A percentile compares a stretch with the other conserved stretches of the same genome.
Conservation (phyloP, 305 asterid genomes). For the Solanum hybrid region DNA sequence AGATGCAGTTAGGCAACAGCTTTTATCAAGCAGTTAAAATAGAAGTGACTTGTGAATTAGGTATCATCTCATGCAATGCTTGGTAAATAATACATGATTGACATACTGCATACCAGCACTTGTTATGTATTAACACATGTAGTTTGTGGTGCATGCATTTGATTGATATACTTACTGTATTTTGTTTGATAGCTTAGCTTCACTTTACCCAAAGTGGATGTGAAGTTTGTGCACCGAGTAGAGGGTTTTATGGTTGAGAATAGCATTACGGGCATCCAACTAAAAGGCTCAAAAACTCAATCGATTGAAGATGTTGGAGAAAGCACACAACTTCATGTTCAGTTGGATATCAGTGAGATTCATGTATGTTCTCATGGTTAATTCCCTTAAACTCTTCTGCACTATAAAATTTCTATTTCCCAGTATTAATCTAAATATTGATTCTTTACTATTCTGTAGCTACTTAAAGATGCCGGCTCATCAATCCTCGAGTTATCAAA, state of each 20-base stretch:
- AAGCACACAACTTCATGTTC: conserved; percentile 62
- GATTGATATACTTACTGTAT: conserved; percentile 11
- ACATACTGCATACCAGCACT: background rate
- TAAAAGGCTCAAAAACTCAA: conserved; percentile 64
- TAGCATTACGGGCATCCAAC: conserved; percentile 70
- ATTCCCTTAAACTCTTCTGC: conserved; percentile 1
- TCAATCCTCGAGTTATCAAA: conserved; percentile 79
- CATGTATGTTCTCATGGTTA: conserved; percentile 45
- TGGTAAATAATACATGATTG: background rate
- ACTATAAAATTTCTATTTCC: background rate
- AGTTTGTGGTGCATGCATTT: conserved; percentile 5
- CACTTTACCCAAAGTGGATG: conserved; percentile 75
- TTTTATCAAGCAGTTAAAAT: background rate
- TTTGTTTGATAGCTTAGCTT: conserved; percentile 53
- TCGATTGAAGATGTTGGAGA: conserved; percentile 65
- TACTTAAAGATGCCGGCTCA: conserved; percentile 72
- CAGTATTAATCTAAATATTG: conserved; percentile 21
- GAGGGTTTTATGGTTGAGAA: conserved; percentile 59
- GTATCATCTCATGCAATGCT: background rate
- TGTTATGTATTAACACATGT: background rate
- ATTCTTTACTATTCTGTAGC: conserved; percentile 45
- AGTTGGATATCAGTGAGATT: conserved; percentile 89
- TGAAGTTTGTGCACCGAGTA: conserved; percentile 56
- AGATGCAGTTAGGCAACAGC: background rate
- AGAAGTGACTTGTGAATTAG: background rate